Evolutionary conservation across 306 rosid species (phyloP), one percentile per base, ranked within the genome.

Genomic region (Citrullus amarus): DNA sequence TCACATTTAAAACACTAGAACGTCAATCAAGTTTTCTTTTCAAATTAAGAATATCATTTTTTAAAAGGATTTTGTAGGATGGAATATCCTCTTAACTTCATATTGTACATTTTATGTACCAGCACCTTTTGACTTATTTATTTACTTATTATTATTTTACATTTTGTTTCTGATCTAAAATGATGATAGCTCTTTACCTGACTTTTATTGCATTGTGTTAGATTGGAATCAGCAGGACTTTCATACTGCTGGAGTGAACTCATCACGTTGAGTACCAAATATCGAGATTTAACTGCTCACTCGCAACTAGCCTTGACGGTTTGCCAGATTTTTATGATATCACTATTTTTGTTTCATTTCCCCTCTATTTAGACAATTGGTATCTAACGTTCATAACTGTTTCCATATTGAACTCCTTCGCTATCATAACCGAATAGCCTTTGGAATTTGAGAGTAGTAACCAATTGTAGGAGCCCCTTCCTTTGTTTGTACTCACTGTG

Each of bases 221-320:
- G 99, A 89, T 82, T 95, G 92, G 97, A 92, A 85, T 95, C 99
- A 50, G 14, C 81, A 0, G 96, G 96, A 78, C 96, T 96, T 28
- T 82, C 89, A 7, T 95, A 78, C 83, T 86, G 84, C 77, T 95
- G 97, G 99, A 92, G 88, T 83, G 97, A 95, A 83, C 89, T 89
- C 71, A 86, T 92, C 77, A 95, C 97, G 0, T 85, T 95, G 85
- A 92, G 91, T 61, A 86, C 97, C 9, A 95, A 95, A 77, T 95
- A 95, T 78, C 89, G 96, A 54, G 97, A 95, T 84, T 87, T 95
- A 83, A 95, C 99, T 72, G 89, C 83, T 86, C 93, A 95, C 83
- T 91, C 99, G 28, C 99, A 95, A 79, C 90, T 95, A 78, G 89
- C 92, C 69, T 86, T 95, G 77, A 92, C 93, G 10, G 99, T 95